Base-by-base conservation (phyloP, 495 filamentous ascomycete species). In the Pyronema omphalodes region DNA sequence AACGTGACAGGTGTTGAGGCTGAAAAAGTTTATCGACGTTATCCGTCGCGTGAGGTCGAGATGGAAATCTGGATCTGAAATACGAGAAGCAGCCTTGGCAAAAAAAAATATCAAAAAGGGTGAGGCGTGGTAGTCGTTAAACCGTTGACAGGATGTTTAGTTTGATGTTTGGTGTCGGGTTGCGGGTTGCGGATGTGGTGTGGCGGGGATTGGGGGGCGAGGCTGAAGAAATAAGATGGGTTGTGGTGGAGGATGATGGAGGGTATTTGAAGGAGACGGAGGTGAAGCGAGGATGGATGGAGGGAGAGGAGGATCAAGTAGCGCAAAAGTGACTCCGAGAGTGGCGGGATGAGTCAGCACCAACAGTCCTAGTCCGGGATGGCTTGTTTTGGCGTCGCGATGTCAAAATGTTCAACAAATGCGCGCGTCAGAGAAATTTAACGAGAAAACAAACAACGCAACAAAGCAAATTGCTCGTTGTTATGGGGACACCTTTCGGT, bases 391-490 rank as follows among this genome's bases (percentile, higher is more conserved):
- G 23, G 39, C 15, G 39, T 41, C 39, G 39, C 39, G 23, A 29
- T 29, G 23, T 29, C 23, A 29, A 41, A 41, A 41, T 41, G 39
- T 41, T 12, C 11, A 41, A 41, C 15, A 17, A 12, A 41, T 41
- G 15, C 15, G 39, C 11, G 39, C 39, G 39, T 17, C 39, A 41
- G 39, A 41, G 15, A 17, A 35, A 50, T 35, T 35, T 50, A 50
- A 7, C 37, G 12, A 52, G 48, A 9, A 34, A 35, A 37, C 3
- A 18, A 18, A 36, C 12, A 34, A 33, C 48, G 48, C 50, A 41
- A 52, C 50, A 52, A 56, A 60, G 59, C 63, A 55, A 63, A 63
- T 63, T 55, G 55, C 55, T 63, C 62, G 63, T 51, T 56, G 35
- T 57, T 49, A 40, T 57, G 49, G 51, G 51, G 49, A 45, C 55